phyloP scores from a whole-genome alignment of 768 basidiomycete species.

The Tylopilus sp. region DNA sequence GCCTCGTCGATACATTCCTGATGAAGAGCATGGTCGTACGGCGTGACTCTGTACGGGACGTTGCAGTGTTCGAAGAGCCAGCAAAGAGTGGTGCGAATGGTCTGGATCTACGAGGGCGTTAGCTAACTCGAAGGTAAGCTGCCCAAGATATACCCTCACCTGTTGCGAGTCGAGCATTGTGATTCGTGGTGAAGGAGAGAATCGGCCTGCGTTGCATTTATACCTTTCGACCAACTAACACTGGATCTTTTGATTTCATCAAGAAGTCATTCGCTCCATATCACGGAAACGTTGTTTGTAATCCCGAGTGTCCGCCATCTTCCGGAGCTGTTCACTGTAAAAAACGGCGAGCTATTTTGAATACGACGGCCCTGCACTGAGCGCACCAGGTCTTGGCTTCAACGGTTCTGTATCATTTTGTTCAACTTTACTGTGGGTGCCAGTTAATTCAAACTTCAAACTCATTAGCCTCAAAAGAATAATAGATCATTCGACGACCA shows the following conservation, averaged over 20 bases:
- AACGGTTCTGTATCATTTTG: too few species aligned
- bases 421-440: too few species aligned
- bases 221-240: neutral
- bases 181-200: neutral
- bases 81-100: neutral
- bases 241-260: neutral
- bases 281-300: neutral
- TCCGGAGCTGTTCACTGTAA: too few species aligned
- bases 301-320: too few species aligned
- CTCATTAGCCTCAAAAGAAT: neutral
- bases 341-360: too few species aligned
- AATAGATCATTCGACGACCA: neutral
- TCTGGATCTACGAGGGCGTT: neutral
- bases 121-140: neutral
- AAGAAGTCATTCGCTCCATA: neutral
- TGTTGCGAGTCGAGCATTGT: neutral
- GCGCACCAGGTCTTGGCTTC: too few species aligned
- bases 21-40: neutral
- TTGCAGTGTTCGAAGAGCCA: neutral
- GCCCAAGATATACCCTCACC: neutral
- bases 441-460: too few species aligned
- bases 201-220: neutral
- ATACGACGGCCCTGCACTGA: too few species aligned
- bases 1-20: neutral
- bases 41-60: neutral